phyloP scores from a whole-genome alignment of 805 yeast species.

The Lipomyces yamanashiensis region DNA sequence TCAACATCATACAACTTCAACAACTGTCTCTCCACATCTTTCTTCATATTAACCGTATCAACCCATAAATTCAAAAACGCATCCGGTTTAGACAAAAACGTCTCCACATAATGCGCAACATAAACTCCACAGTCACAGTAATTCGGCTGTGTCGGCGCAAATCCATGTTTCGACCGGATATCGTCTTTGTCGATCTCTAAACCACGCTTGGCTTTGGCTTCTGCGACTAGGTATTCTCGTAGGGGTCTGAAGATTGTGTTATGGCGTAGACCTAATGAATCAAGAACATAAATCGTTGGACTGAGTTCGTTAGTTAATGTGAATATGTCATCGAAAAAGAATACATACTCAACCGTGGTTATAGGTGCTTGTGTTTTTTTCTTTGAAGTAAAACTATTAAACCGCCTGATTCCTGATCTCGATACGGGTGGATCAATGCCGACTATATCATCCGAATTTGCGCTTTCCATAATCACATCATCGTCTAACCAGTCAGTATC shows the following conservation, averaged over 20 bases:
- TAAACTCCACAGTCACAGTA: slow-evolving; percentile 95
- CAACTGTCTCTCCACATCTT: slow-evolving; percentile 23
- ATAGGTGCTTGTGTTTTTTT: not conserved
- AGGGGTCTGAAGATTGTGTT: slow-evolving; percentile 57
- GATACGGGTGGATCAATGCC: slow-evolving; percentile 15
- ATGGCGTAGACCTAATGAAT: slow-evolving; percentile 68
- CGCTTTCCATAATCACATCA: slow-evolving; percentile 1
- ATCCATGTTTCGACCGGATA: slow-evolving; percentile 55
- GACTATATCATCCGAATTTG: not conserved
- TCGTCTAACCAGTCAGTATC: slow-evolving; percentile 26
- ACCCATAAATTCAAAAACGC: slow-evolving; percentile 36
- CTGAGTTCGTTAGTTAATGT: not conserved
- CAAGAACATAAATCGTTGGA: slow-evolving; percentile 64
- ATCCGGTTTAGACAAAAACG: slow-evolving; percentile 42
- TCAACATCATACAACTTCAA: slow-evolving; percentile 25
- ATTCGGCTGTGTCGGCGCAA: slow-evolving; percentile 83
- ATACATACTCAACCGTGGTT: slow-evolving; percentile 12
- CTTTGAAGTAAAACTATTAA: not conserved
- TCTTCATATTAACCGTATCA: slow-evolving; percentile 22
- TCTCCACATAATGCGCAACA: slow-evolving; percentile 66
- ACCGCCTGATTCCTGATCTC: slow-evolving; percentile 6
- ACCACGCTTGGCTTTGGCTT: slow-evolving; percentile 67
- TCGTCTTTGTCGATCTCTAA: slow-evolving; percentile 53
- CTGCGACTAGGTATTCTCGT: slow-evolving; percentile 63
- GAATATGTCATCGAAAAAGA: not conserved